Evolutionary conservation across 73 alveolate genomes (phyloP).

Genomic region (Paramecium tetraurelia): DNA sequence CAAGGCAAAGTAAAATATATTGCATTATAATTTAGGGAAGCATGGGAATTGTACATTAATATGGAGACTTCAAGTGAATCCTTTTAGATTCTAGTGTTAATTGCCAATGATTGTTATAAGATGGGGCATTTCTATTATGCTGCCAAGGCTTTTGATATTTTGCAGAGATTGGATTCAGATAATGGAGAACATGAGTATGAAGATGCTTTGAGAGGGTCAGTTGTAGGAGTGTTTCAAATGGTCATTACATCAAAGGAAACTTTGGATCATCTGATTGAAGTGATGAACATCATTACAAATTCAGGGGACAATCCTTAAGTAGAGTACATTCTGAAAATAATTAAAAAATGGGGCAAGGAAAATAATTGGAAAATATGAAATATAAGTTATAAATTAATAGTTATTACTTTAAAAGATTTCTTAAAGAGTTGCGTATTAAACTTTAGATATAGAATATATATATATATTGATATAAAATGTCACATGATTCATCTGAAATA

Average conservation of each 20-base stretch:
- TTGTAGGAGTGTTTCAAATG: constrained; percentile 60
- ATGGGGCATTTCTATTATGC: constrained; percentile 99
- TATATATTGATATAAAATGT: background rate
- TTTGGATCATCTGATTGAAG: constrained; percentile 52
- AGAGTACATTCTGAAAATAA: constrained; percentile 46
- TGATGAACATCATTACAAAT: constrained; percentile 37
- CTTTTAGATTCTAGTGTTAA: constrained; percentile 83
- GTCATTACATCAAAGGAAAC: constrained; percentile 52
- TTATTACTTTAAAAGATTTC: background rate
- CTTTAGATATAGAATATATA: background rate
- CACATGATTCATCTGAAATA: background rate
- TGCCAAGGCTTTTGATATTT: constrained; percentile 96
- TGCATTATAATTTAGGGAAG: constrained; percentile 22
- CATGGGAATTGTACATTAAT: constrained; percentile 94
- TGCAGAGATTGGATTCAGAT: constrained; percentile 97
- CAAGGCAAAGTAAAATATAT: constrained; percentile 69
- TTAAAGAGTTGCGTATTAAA: background rate
- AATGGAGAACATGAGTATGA: constrained; percentile 85
- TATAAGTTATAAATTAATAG: background rate
- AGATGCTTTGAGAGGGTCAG: constrained; percentile 88
- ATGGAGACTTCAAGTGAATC: constrained; percentile 97
- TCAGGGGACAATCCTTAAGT: constrained; percentile 62
- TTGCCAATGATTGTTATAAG: constrained; percentile 98
- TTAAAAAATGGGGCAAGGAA: constrained; percentile 59
- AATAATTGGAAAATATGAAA: constrained; percentile 56